Base-by-base conservation (phyloP, 768 basidiomycete species). In the Phlebiopsis flavidoalba region DNA sequence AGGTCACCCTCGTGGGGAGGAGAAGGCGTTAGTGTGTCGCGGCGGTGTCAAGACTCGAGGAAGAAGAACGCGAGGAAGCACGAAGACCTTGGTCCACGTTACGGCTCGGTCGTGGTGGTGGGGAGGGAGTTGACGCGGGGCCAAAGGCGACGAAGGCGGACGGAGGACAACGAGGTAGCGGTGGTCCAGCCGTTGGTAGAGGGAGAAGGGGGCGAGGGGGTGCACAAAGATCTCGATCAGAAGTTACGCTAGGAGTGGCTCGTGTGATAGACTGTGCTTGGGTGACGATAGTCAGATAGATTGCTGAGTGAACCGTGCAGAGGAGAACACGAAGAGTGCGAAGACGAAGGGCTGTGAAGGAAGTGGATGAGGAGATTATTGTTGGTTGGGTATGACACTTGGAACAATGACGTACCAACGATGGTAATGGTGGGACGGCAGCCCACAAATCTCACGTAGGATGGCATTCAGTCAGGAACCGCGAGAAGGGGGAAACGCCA, bases 81-180 rank as follows among this genome's bases (percentile, higher is more conserved):
- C 96, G 66, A 95, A 93, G 70, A 96, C 87, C 70, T 95, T 95
- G 70, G 93, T 95, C 88, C 92, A 94, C n/a, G n/a, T n/a, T n/a
- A n/a, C n/a, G 60, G 94, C 76, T 45, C 94, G 93, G 3, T 92
- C 87, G 35, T 70, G 74, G 59, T 89, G 77, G 60, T 70, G 73
- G n/a, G n/a, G 61, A 79, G 69, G 0, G 90, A 86, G 71, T 95
- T 81, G 61, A 87, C 84, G 64, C n/a, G n/a, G n/a, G n/a, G n/a
- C 96, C 95, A 67, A 95, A 95, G 0, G 93, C 93, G 65, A 93
- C 88, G 68, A 95, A 95, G 2, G 81, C 90, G 46, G 89, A 87
- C n/a, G n/a, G 64, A 95, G 74, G 67, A 95, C 72, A 60, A 94
- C 85, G 56, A 92, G 83, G 61, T n/a, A n/a, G 94, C 85, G 57